These are phyloP conservation scores for Fusarium cicatricum DNA, from an alignment of 2,329 filamentous ascomycete species.

Conservation along the genomic window DNA sequence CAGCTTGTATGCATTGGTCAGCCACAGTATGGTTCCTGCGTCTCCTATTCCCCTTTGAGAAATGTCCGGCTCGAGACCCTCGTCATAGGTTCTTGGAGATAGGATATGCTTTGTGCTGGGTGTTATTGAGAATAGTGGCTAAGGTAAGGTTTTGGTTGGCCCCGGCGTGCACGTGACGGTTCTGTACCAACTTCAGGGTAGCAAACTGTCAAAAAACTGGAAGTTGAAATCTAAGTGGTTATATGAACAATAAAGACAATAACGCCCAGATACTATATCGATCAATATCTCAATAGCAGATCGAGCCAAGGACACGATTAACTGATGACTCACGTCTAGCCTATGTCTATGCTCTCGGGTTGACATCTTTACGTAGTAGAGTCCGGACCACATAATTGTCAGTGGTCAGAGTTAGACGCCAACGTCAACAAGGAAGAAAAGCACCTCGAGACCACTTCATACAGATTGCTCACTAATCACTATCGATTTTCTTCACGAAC, in stretches of 20 bases:
- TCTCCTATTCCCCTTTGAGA: slow-evolving; percentile 2
- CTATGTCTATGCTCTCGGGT: not conserved
- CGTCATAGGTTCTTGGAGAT: not conserved
- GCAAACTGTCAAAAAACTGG: not conserved
- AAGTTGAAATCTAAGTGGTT: not conserved
- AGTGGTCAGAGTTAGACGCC: too few species aligned
- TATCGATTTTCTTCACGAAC: too few species aligned
- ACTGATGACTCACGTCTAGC: not conserved
- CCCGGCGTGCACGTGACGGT: slow-evolving; percentile 13
- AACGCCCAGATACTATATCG: not conserved
- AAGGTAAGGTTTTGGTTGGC: not conserved
- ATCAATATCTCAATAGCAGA: not conserved
- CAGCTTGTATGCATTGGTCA: slow-evolving; percentile 10
- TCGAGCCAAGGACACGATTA: not conserved
- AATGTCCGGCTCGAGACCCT: not conserved
- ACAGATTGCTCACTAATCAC: too few species aligned
- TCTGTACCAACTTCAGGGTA: slow-evolving; percentile 13
- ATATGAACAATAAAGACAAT: not conserved
- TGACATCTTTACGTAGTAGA: slow-evolving; percentile 1
- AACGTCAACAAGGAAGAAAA: too few species aligned
- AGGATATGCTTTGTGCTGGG: not conserved
- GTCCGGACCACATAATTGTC: too few species aligned
- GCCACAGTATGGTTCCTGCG: not conserved
- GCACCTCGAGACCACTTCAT: too few species aligned
- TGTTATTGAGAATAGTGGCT: not conserved